Evolutionary conservation across 805 yeast genomes (phyloP), one percentile per base, ranked within the genome.

Genomic region (Suhomyces canberraensis): DNA sequence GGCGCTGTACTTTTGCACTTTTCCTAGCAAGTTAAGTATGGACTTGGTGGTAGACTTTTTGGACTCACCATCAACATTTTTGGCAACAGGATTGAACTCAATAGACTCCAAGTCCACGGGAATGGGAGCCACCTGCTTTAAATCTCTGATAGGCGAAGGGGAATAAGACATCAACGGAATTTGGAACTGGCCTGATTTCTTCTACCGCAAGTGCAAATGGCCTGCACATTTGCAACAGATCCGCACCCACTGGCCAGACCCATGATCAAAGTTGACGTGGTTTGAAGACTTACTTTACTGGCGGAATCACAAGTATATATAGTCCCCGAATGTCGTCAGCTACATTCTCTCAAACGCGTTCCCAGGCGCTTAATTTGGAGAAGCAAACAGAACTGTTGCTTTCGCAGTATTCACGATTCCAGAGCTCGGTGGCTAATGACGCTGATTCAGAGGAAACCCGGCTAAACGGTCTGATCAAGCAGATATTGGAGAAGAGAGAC

Each of bases 341-440:
- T 8, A 63, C 85, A 3, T 85, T 84, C 56, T 70, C 78, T 13
- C 86, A 86, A 32, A 69, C 78, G 11, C 71, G 95, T 54, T 67
- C 84, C 19, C 84, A 82, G 50, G 78, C 81, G 0, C 66, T 89
- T 24, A 69, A 79, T 6, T 61, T 82, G 33, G 96, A 91, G 57
- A 76, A 80, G 35, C 84, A 82, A 52, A 73, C 91, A 3, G 89
- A 84, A 40, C 52, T 64, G 4, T 58, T 68, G 14, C 57, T 90
- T 33, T 58, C 69, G 15, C 68, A 67, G 41, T 61, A 50, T 38
- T 53, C 69, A 4, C 50, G 52, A 30, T 53, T 56, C 42, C 16
- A 42, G 11, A 16, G 42, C 29, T 36, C 31, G n/a, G 27, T 31
- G 29, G 8, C 61, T 2, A 49, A 48, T 5, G 50, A 46, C 16